Base-by-base conservation (phyloP, 176 grass and related monocot species). In the Eremochloa ophiuroides region DNA sequence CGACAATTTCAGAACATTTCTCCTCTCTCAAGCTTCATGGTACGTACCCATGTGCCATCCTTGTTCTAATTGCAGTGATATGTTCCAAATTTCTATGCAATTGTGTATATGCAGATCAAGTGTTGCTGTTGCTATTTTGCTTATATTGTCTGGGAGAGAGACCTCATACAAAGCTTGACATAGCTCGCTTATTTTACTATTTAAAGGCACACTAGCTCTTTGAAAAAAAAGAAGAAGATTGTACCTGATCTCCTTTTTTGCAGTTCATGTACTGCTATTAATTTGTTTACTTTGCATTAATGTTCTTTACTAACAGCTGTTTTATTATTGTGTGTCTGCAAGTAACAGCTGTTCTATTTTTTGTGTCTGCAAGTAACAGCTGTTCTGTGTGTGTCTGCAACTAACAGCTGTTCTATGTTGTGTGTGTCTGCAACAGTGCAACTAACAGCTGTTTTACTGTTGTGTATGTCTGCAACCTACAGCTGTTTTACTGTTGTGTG, bases 1-100 rank as follows among this genome's bases (percentile, higher is more conserved):
- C 55, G 74, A 47, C 93, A 94, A 59, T 46, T 87, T 64, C 92
- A 94, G 65, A 91, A 85, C 80, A 77, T 94, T 69, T 94, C 93
- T 6, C 93, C 89, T 20, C 71, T 91, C 12, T 89, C 93, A 76
- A 89, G 42, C 83, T 88, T 89, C 70, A 83, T 94, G 89, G 93
- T 94, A 91, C 55, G 22, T 27, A 53, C n/a, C 10, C 31, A 39
- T 31, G 33, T 50, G 26, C 60, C 74, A 55, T 86, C 31, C 81
- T 77, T 2, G 7, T 56, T 65, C 40, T 41, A 72, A 42, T 43
- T 80, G 11, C 33, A 39, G 42, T 61, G 18, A 30, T 56, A 41
- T 59, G 51, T 50, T 71, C 40, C 46, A 82, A 39, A 28, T 80
- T 44, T 83, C 15, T 27, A 39, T 37, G 47, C 38, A 47, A 39